phyloP scores from a whole-genome alignment of 495 filamentous ascomycete genomes.

The Copromyces sp. region DNA sequence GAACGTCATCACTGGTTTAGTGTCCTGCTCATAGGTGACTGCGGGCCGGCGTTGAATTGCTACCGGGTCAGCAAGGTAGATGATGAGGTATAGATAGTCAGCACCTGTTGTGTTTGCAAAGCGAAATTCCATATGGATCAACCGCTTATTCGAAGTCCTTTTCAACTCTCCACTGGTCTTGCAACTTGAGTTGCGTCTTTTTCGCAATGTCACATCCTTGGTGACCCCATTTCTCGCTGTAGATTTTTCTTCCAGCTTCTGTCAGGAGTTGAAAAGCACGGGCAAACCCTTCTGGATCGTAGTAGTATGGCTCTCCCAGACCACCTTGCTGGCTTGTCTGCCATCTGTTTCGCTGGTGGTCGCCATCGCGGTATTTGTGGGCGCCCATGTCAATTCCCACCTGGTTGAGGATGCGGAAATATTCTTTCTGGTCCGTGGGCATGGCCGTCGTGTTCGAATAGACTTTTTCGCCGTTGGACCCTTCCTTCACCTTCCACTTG shows the following conservation, averaged over 20 bases:
- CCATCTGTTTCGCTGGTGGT: conserved; percentile 47
- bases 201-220: conserved; percentile 38
- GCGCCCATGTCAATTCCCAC: conserved; percentile 28
- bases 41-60: not conserved
- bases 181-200: conserved; percentile 26
- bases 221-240: conserved; percentile 48
- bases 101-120: not conserved
- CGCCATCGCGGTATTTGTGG: conserved; percentile 27
- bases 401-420: conserved; percentile 18
- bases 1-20: not conserved
- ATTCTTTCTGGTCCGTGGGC: conserved; percentile 19
- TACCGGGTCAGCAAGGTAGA: not conserved
- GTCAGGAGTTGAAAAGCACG: conserved; percentile 42
- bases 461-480: not conserved
- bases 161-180: conserved; percentile 42
- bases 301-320: conserved; percentile 50
- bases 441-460: not conserved
- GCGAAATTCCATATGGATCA: not conserved
- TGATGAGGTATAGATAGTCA: not conserved
- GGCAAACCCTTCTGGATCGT: conserved; percentile 43
- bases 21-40: not conserved
- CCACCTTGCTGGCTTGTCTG: conserved; percentile 48
- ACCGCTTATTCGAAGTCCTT: conserved; percentile 24
- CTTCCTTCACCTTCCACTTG: conserved; percentile 5
- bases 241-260: conserved; percentile 41